Base-by-base conservation (phyloP, 345 rosid genomes). In the Pistacia vera region DNA sequence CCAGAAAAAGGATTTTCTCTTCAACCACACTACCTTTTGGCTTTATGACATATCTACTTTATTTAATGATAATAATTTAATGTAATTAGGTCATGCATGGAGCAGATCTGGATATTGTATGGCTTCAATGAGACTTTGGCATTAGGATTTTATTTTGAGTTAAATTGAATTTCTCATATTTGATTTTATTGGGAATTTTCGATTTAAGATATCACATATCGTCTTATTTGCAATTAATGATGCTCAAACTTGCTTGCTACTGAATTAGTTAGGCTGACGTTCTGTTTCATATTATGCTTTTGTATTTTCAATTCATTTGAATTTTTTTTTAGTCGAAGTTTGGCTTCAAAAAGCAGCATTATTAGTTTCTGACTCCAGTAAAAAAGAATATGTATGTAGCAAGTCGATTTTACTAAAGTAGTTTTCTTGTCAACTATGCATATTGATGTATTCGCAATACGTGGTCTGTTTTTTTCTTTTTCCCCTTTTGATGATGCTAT, bases 41-140 rank as follows among this genome's bases (percentile, higher is more conserved):
- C 44, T 60, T 69, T 72, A 8, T 56, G 77, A 63, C 49, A 63
- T 35, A 57, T 20, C 54, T 82, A 57, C 10, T 80, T 67, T 78
- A 77, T 61, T 72, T 63, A 79, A 66, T 82, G 75, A 83, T 81
- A 72, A 75, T 49, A 64, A 72, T 63, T 35, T n/a, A 68, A 74
- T 81, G 76, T 81, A 66, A 82, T 48, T 82, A 96, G 99, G 98
- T 93, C 68, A 84, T 96, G 97, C 99, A 96, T 89, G 99, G 99
- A 83, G 95, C 99, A 77, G 97, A 96, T 86, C 89, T 88, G 28
- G 99, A 96, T 87, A 84, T 96, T 63, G 52, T 90, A 28, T 96
- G 99, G 97, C 98, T 96, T 85, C 99, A 96, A 78, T 86, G 94
- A 75, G 99, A 93, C 84, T 96, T 96, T 73, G 97, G 98, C 87